Evolutionary conservation across 257 asterid species (phyloP), one percentile per base, ranked within the genome.

Genomic region (Linaria vulgaris): DNA sequence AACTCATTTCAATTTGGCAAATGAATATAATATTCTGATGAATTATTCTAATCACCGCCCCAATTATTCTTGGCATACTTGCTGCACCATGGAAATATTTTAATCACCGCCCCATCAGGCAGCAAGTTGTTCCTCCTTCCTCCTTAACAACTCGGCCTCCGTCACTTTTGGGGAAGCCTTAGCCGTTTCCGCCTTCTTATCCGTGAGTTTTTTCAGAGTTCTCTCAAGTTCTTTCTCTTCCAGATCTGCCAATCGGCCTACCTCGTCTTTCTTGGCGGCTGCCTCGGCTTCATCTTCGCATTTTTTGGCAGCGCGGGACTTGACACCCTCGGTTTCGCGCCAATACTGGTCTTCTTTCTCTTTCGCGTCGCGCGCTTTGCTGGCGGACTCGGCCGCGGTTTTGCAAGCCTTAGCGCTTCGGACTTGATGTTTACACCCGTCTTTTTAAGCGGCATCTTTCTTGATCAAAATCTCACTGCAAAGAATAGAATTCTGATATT

Each of bases 141-240:
- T 72, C 17, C 82, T 75, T 52, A 67, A 69, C 54, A 92, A 74
- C 68, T 92, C 97, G 41, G 70, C 96, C 88, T 90, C 96, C 30
- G 97, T 89, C 59, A 89, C 96, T 82, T 92, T 92, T n/a, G n/a
- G n/a, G n/a, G n/a, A n/a, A n/a, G n/a, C n/a, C 1, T 96, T 88
- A 43, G 71, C 79, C 0, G 94, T 74, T 43, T 44, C 82, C 5
- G 86, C 94, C 79, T 92, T 89, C 80, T 89, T 92, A 69, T 92
- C 97, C 39, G n/a, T n/a, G n/a, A 86, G 76, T 85, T 89, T 89
- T 77, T 61, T 82, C 71, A 87, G 4, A 52, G 79, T 62, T 76
- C 83, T 85, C 64, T 83, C 97, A 27, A 92, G 73, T 19, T 92
- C 96, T 76, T 79, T 82, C 86, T 82, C 94, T 74, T 92, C 99